phyloP scores from a whole-genome alignment of 352 stramenopile genomes.

The Peronospora destructor region DNA sequence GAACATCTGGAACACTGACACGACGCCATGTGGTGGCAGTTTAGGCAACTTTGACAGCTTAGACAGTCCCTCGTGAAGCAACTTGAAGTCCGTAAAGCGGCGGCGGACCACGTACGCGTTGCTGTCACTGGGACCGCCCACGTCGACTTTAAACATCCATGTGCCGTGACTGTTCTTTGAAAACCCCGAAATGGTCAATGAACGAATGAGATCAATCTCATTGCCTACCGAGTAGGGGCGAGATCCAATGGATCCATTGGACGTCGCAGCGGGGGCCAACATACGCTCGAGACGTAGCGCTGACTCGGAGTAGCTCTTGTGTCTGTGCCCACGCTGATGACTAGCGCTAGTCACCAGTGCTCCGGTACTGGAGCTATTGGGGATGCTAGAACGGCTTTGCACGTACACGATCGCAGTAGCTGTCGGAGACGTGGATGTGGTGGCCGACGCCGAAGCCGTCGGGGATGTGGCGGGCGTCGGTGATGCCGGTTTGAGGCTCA shows the following conservation, averaged over 20 bases:
- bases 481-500: slow-evolving; percentile 34
- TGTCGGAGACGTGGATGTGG: slow-evolving; percentile 7
- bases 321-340: slow-evolving; percentile 23
- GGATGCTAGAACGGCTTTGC: slow-evolving; percentile 18
- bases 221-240: slow-evolving; percentile 53
- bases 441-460: slow-evolving; percentile 5
- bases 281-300: slow-evolving; percentile 46
- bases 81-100: slow-evolving; percentile 71
- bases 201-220: slow-evolving; percentile 34
- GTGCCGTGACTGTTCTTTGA: slow-evolving; percentile 58
- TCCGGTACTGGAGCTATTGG: slow-evolving; percentile 18
- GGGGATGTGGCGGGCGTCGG: slow-evolving; percentile 9
- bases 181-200: slow-evolving; percentile 58
- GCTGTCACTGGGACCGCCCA: slow-evolving; percentile 39
- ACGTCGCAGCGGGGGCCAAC: slow-evolving; percentile 15
- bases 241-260: slow-evolving; percentile 16
- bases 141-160: slow-evolving; percentile 75
- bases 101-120: slow-evolving; percentile 61
- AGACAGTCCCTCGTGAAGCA: slow-evolving; percentile 54
- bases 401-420: slow-evolving; percentile 16
- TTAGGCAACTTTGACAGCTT: slow-evolving; percentile 31
- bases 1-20: slow-evolving; percentile 63
- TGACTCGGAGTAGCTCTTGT: slow-evolving; percentile 66
- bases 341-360: slow-evolving; percentile 15
- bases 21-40: slow-evolving; percentile 55